Conservation (phyloP, 345 rosid genomes). For the Linum tenue region DNA sequence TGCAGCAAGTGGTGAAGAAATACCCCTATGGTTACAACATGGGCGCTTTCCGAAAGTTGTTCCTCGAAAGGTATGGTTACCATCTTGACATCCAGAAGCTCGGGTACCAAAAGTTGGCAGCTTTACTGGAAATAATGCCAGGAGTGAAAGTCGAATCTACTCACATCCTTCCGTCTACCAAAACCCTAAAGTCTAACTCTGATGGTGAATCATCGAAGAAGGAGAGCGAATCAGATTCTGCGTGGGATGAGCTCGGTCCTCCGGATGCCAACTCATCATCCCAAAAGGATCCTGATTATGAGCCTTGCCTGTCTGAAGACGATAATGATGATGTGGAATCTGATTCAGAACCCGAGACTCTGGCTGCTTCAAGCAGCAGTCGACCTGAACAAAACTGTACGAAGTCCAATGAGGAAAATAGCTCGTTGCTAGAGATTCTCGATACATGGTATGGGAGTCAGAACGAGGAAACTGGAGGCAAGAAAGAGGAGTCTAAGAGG, state of each 20-base stretch:
- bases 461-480: conserved; percentile 15
- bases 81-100: conserved; percentile 40
- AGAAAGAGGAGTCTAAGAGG: conserved; percentile 1
- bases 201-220: conserved; percentile 22
- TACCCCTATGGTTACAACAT: conserved; percentile 51
- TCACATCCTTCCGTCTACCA: conserved; percentile 28
- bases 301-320: conserved; percentile 45
- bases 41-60: conserved; percentile 35
- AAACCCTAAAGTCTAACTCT: conserved; percentile 14
- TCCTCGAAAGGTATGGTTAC: conserved; percentile 43
- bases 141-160: conserved; percentile 45
- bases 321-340: conserved; percentile 37
- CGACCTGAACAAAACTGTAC: conserved; percentile 16
- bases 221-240: conserved; percentile 35
- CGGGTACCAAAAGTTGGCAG: conserved; percentile 42
- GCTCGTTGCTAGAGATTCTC: conserved; percentile 46
- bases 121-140: conserved; percentile 39
- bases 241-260: conserved; percentile 67
- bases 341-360: conserved; percentile 48
- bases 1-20: conserved; percentile 36
- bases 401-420: conserved; percentile 18
- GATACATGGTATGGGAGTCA: conserved; percentile 41
- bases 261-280: conserved; percentile 16
- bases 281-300: conserved; percentile 28
- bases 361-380: not conserved